Evolutionary conservation across 2,329 filamentous ascomycete genomes (phyloP).

Genomic region (Alternaria novae-zelandiae): DNA sequence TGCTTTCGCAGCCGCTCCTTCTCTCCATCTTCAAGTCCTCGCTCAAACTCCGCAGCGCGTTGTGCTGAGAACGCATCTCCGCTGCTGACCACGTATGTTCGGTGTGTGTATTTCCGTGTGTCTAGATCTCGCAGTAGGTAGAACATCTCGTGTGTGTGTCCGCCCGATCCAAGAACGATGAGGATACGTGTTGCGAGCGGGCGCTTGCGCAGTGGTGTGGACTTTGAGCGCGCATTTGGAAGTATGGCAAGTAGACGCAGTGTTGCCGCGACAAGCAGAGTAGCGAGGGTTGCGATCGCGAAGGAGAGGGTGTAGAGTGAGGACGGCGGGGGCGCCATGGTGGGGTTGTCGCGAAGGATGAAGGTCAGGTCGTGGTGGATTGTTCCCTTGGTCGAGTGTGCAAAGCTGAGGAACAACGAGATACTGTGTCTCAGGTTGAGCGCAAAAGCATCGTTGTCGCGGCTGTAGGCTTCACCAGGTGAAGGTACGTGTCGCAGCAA

Average conservation of each 20-base stretch:
- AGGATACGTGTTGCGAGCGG: conserved; percentile 66
- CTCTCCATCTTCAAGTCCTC: conserved; percentile 32
- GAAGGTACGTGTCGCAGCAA: conserved; percentile 5
- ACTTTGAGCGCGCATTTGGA: conserved; percentile 34
- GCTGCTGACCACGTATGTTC: conserved; percentile 81
- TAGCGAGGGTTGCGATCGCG: conserved; percentile 41
- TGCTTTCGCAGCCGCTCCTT: conserved; percentile 4
- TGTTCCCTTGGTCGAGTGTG: not conserved
- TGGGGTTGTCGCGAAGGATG: conserved; percentile 1
- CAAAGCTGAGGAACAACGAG: not conserved
- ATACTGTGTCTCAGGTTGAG: not conserved
- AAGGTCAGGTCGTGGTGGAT: not conserved
- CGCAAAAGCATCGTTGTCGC: not conserved
- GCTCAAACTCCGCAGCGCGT: conserved; percentile 70
- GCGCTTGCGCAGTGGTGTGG: conserved; percentile 27
- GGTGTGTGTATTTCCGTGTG: conserved; percentile 59
- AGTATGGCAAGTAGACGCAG: conserved; percentile 52
- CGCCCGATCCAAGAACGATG: conserved; percentile 88
- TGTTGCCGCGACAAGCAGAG: conserved; percentile 40
- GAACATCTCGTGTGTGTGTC: conserved; percentile 94
- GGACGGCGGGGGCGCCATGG: conserved; percentile 27
- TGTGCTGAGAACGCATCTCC: conserved; percentile 76
- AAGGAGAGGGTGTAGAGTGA: conserved; percentile 36
- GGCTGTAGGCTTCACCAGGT: not conserved
- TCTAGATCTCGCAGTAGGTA: conserved; percentile 73